A percentile compares a stretch with the other conserved stretches of the same genome.
phyloP scores from a whole-genome alignment of 176 grass and related monocot genomes.

The Metroxylon sagu region DNA sequence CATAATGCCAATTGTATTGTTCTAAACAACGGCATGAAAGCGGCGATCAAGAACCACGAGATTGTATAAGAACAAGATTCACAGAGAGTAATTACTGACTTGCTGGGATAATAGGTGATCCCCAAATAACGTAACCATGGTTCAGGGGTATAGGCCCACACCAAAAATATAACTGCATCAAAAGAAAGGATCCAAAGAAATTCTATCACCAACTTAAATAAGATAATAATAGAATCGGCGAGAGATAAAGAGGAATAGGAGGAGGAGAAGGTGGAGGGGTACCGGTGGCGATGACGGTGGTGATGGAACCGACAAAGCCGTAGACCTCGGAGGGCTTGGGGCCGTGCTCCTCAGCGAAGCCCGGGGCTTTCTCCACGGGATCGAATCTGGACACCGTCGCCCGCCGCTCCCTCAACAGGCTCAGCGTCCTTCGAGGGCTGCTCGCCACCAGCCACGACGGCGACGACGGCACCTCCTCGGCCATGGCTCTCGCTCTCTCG shows the following conservation, averaged over 20 bases:
- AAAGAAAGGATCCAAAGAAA: not conserved
- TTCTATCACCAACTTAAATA: too few species aligned
- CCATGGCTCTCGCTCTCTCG: not conserved
- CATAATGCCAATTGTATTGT: too few species aligned
- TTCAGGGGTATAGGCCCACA: conserved; percentile 62
- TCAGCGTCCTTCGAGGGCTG: conserved; percentile 57
- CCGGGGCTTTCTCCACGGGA: not conserved
- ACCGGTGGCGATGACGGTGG: conserved; percentile 52
- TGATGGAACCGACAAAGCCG: conserved; percentile 83
- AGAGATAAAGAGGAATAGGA: too few species aligned
- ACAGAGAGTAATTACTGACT: conserved; percentile 23
- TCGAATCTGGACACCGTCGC: not conserved
- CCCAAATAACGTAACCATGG: conserved; percentile 40
- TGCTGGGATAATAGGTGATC: conserved; percentile 88
- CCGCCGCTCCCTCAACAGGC: conserved; percentile 46
- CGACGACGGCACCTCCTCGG: conserved; percentile 23
- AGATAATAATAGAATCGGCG: too few species aligned
- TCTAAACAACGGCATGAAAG: too few species aligned
- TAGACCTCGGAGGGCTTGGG: conserved; percentile 87
- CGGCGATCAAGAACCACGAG: too few species aligned
- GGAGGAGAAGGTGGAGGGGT: not conserved
- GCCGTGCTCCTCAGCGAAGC: conserved; percentile 31
- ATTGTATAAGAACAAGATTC: too few species aligned
- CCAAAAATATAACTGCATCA: conserved; percentile 37
- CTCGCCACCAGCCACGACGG: conserved; percentile 57